Conservation (phyloP, 2,329 filamentous ascomycete species). For the Magnaporthales sp. region DNA sequence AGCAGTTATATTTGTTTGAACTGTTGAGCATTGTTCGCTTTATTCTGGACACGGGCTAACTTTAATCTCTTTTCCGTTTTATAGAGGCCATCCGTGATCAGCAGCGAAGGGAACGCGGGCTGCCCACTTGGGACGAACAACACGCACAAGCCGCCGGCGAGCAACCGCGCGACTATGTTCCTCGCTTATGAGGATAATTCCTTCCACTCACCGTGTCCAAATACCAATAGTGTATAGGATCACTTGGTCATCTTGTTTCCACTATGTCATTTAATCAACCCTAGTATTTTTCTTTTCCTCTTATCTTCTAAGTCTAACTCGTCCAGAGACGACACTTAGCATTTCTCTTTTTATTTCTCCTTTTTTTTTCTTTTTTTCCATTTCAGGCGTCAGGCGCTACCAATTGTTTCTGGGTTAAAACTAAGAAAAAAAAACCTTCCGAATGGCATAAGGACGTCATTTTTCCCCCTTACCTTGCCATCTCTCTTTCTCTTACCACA, state of each 20-base stretch:
- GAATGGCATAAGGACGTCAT: not conserved
- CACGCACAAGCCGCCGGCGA: not conserved
- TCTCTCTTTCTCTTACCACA: not conserved
- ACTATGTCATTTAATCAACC: not conserved
- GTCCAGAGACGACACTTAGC: not conserved
- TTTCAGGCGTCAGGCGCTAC: no score
- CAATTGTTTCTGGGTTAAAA: not conserved
- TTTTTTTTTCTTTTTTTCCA: not conserved
- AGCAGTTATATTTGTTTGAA: no score
- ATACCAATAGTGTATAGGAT: not conserved
- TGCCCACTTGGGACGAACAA: slow-evolving; percentile 11
- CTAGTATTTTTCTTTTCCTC: not conserved
- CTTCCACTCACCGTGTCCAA: no score
- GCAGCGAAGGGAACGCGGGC: slow-evolving; percentile 12
- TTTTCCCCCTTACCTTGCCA: no score
- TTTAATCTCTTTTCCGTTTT: not conserved
- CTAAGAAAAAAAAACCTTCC: not conserved
- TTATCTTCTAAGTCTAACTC: not conserved
- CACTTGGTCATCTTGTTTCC: not conserved
- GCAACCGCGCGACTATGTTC: not conserved
- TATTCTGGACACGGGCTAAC: not conserved
- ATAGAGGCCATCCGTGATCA: slow-evolving; percentile 13
- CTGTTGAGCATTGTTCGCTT: no score
- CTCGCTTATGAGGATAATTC: not conserved
- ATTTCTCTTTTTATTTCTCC: not conserved